Percentiles rank a stretch among this genome's conserved stretches.
Conservation (phyloP, 106 monocot species). For the Posidonia australis region DNA sequence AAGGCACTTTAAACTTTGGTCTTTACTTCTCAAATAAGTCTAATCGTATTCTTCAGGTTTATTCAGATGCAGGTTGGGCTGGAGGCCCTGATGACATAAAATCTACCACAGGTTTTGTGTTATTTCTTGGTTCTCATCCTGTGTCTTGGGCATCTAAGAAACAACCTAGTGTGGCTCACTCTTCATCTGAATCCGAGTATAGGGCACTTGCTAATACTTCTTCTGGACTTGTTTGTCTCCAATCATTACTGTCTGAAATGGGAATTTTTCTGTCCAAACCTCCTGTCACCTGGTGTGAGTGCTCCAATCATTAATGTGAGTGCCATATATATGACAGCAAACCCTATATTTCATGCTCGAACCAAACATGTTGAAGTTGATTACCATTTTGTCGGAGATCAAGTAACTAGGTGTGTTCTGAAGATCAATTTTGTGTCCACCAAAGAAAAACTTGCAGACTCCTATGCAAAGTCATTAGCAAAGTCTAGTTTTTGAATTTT, state of each 20-base stretch:
- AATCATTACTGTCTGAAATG: not conserved
- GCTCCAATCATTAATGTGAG: too few species aligned
- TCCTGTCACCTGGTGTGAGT: not conserved
- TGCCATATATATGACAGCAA: not conserved
- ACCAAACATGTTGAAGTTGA: constrained; percentile 11
- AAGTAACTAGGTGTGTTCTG: not conserved
- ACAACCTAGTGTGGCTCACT: not conserved
- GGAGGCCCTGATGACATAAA: not conserved
- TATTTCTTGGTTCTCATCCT: not conserved
- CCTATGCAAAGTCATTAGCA: too few species aligned
- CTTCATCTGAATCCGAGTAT: not conserved
- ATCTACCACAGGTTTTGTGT: not conserved
- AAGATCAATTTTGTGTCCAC: not conserved
- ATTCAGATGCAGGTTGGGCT: not conserved
- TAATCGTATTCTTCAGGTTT: not conserved
- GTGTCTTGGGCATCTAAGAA: not conserved
- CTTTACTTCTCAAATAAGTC: too few species aligned
- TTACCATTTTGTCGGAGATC: not conserved
- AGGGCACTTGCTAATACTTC: not conserved
- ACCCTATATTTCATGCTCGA: constrained; percentile 10
- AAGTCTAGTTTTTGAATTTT: too few species aligned
- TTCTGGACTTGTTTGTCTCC: not conserved
- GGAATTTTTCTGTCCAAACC: not conserved
- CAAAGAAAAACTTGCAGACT: too few species aligned
- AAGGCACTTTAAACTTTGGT: too few species aligned